A percentile compares a stretch with the other conserved stretches of the same genome.
Evolutionary conservation across 257 asterid genomes (phyloP).

Genomic region (Linderniella brevidens): DNA sequence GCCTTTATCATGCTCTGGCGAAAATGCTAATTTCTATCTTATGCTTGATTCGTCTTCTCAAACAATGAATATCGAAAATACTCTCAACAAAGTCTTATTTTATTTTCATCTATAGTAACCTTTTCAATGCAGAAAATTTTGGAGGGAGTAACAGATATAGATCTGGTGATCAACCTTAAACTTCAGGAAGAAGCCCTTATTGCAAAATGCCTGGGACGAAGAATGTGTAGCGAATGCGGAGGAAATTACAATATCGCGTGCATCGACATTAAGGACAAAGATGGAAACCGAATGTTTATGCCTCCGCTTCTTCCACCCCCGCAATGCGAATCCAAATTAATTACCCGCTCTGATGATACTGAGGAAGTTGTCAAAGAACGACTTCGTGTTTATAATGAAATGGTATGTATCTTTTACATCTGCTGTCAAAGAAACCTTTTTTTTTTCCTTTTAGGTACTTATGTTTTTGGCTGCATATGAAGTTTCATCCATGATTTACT

Average conservation of each 20-base stretch:
- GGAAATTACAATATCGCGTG: slow-evolving; percentile 77
- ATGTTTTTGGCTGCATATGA: background rate
- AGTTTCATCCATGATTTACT: too few relatives aligned
- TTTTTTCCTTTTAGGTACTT: background rate
- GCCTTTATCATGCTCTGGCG: too few relatives aligned
- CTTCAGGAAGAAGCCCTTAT: slow-evolving; percentile 73
- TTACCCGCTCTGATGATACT: slow-evolving; percentile 72
- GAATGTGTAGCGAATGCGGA: slow-evolving; percentile 85
- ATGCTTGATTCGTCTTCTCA: too few relatives aligned
- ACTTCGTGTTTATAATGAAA: slow-evolving; percentile 54
- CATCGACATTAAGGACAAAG: slow-evolving; percentile 59
- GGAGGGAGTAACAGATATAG: slow-evolving; percentile 77
- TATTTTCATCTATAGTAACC: too few relatives aligned
- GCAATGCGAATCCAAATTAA: slow-evolving; percentile 65
- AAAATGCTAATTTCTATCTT: too few relatives aligned
- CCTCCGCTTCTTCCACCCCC: slow-evolving; percentile 90
- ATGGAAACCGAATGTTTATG: slow-evolving; percentile 63
- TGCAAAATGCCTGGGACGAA: slow-evolving; percentile 94
- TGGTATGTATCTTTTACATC: slow-evolving; percentile 22
- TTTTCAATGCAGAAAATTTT: slow-evolving; percentile 97
- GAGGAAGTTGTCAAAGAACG: slow-evolving; percentile 84
- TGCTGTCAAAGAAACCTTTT: background rate
- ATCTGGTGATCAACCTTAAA: slow-evolving; percentile 80
- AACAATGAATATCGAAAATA: too few relatives aligned
- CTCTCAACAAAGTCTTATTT: too few relatives aligned